Conservation (phyloP, 192 early-diverging fungal genomes). For the Dissophora globulifera region DNA sequence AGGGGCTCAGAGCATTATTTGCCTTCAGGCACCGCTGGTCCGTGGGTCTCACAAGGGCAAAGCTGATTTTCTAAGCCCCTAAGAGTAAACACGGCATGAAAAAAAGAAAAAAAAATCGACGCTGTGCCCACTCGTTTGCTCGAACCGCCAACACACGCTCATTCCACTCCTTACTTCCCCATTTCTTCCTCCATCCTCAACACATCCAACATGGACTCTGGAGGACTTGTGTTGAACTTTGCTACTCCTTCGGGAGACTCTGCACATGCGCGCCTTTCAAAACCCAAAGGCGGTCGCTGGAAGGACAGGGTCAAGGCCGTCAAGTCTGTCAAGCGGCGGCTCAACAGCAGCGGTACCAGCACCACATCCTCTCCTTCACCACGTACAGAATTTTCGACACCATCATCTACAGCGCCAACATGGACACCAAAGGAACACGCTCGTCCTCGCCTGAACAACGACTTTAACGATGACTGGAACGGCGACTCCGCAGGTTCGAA, state of each 20-base stretch:
- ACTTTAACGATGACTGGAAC: constrained; percentile 13
- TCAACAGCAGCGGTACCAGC: not conserved
- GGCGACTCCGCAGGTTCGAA: constrained; percentile 17
- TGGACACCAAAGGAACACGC: not conserved
- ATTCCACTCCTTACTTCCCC: not conserved
- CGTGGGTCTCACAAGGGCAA: no score
- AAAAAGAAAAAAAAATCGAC: not conserved
- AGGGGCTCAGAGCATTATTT: no score
- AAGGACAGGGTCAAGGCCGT: constrained; percentile 51
- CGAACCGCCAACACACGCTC: no score
- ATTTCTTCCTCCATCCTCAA: not conserved
- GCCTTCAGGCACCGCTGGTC: no score
- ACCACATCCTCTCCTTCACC: not conserved
- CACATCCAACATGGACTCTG: constrained; percentile 37
- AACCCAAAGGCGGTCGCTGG: constrained; percentile 55
- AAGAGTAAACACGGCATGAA: not conserved
- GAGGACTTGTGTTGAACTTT: constrained; percentile 49
- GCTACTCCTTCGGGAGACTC: constrained; percentile 19
- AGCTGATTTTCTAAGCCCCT: no score
- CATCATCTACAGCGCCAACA: constrained; percentile 7
- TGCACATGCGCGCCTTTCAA: constrained; percentile 19
- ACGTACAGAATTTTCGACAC: not conserved
- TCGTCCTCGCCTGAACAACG: constrained; percentile 12
- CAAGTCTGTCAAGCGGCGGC: constrained; percentile 34
- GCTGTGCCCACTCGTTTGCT: not conserved